Conservation (phyloP, 1,284 basidiomycete species). For the Athelia psychrophila region DNA sequence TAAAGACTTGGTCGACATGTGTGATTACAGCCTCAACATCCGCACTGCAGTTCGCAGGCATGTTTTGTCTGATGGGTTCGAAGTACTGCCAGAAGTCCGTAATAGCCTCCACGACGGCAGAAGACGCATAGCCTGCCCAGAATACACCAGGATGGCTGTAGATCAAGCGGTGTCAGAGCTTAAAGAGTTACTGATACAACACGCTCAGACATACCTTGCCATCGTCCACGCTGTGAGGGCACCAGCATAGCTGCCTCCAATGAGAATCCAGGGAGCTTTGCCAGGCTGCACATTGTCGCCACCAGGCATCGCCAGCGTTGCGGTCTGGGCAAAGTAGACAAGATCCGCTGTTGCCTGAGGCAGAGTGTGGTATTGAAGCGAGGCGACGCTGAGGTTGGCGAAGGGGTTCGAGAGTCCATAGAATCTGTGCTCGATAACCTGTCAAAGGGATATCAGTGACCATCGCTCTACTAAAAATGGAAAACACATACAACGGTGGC, state of each 20-base stretch:
- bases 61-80: slow-evolving; percentile 63
- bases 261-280: slow-evolving; percentile 63
- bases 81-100: slow-evolving; percentile 69
- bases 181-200: too few relatives aligned
- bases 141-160: slow-evolving; percentile 64
- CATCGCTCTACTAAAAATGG: too few relatives aligned
- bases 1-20: slow-evolving; percentile 58
- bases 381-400: slow-evolving; percentile 56
- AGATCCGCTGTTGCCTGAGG: slow-evolving; percentile 73
- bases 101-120: slow-evolving; percentile 69
- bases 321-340: slow-evolving; percentile 67
- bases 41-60: slow-evolving; percentile 72
- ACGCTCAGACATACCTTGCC: slow-evolving; percentile 58
- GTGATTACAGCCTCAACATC: slow-evolving; percentile 66
- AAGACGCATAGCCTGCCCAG: slow-evolving; percentile 67
- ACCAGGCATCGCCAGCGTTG: slow-evolving; percentile 61
- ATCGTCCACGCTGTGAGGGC: slow-evolving; percentile 71
- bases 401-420: slow-evolving; percentile 56
- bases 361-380: slow-evolving; percentile 58
- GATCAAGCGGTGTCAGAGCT: slow-evolving; percentile 8
- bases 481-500: slow-evolving; percentile 57
- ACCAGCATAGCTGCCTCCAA: slow-evolving; percentile 72
- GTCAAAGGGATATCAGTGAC: too few relatives aligned
- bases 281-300: slow-evolving; percentile 56
- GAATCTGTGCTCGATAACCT: slow-evolving; percentile 56